Evolutionary conservation across 345 rosid genomes (phyloP).

Genomic region (Mercurialis annua): DNA sequence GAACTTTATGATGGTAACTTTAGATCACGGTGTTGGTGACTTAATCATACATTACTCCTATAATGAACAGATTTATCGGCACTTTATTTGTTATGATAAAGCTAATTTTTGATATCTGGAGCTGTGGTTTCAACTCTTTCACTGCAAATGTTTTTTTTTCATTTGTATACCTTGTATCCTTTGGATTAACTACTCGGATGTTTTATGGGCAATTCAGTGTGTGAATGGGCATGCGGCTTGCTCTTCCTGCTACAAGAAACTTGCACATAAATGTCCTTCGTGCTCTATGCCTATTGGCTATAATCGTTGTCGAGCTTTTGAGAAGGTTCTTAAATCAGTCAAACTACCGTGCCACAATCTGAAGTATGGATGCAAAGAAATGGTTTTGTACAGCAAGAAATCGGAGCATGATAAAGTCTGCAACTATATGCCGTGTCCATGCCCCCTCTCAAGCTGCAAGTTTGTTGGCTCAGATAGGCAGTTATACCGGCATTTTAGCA

Average conservation of each 20-base stretch:
- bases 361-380: conserved; percentile 41
- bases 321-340: conserved; percentile 39
- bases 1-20: no score
- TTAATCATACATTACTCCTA: neutral
- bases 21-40: neutral
- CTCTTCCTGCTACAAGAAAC: conserved; percentile 11
- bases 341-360: conserved; percentile 32
- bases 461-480: conserved; percentile 36
- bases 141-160: neutral
- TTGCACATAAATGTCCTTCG: conserved; percentile 18
- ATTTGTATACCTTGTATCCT: neutral
- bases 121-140: neutral
- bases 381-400: conserved; percentile 23
- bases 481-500: conserved; percentile 36
- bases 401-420: conserved; percentile 36
- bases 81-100: no score
- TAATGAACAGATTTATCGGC: neutral
- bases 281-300: conserved; percentile 28
- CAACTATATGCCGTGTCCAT: conserved; percentile 36
- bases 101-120: neutral
- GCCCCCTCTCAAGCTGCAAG: conserved; percentile 42
- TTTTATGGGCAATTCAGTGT: conserved; percentile 19
- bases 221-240: conserved; percentile 28
- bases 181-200: neutral
- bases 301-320: conserved; percentile 34